Evolutionary conservation across 257 asterid genomes (phyloP).

Genomic region (Gentiana dahurica): DNA sequence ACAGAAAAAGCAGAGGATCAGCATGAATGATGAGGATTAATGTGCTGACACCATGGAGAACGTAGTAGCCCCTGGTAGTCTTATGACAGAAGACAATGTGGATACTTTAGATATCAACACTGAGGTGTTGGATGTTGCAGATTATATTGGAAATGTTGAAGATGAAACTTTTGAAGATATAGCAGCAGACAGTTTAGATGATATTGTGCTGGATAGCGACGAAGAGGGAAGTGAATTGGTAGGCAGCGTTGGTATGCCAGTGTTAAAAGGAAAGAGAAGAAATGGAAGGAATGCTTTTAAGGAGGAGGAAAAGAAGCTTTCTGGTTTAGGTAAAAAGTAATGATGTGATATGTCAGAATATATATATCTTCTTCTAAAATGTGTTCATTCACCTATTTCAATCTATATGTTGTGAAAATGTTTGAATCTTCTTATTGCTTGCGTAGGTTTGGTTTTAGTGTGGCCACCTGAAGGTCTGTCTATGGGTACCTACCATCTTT

Average conservation of each 20-base stretch:
- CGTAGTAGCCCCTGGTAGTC: conserved; percentile 19
- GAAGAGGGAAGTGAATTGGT: conserved; percentile 38
- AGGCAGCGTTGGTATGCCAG: conserved; percentile 6
- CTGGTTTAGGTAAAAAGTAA: conserved; percentile 2
- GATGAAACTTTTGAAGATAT: conserved; percentile 16
- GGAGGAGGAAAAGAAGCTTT: not conserved
- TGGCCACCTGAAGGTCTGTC: no score
- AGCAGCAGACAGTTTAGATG: conserved; percentile 22
- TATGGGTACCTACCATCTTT: no score
- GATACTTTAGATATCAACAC: conserved; percentile 21
- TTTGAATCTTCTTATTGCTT: not conserved
- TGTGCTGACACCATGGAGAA: conserved; percentile 24
- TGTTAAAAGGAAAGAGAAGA: conserved; percentile 10
- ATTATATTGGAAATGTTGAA: conserved; percentile 23
- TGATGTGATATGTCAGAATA: not conserved
- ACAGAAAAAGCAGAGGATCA: not conserved
- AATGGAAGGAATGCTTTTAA: not conserved
- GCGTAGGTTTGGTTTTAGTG: not conserved
- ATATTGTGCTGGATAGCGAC: conserved; percentile 64
- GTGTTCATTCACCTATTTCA: no score
- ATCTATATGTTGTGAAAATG: not conserved
- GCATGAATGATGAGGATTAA: conserved; percentile 26
- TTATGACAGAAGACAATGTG: conserved; percentile 1
- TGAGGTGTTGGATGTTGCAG: conserved; percentile 26
- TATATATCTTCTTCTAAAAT: not conserved